Conservation (phyloP, 108 stramenopile species). For the Skeletonema marinoi region DNA sequence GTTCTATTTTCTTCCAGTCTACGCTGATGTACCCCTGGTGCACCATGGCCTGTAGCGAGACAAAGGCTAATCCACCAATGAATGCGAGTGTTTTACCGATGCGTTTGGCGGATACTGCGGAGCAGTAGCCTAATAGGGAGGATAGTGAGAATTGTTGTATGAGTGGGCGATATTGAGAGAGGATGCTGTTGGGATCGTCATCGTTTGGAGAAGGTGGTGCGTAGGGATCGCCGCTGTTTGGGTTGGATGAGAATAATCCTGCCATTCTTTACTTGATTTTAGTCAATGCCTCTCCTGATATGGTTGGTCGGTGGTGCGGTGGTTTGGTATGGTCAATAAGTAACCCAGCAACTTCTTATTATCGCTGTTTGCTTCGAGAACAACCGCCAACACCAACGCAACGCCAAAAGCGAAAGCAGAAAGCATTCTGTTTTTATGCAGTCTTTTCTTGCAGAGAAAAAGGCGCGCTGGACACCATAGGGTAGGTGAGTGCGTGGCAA, state of each 20-base stretch:
- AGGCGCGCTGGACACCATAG: too few relatives aligned
- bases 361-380: too few relatives aligned
- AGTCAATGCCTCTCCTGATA: too few relatives aligned
- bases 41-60: slow-evolving; percentile 70
- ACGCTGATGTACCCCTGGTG: slow-evolving; percentile 79
- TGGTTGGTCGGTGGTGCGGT: too few relatives aligned
- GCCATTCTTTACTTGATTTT: too few relatives aligned
- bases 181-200: neutral
- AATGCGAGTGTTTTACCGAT: slow-evolving; percentile 81
- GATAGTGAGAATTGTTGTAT: slow-evolving; percentile 73
- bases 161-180: slow-evolving; percentile 38
- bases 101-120: slow-evolving; percentile 82
- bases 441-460: too few relatives aligned
- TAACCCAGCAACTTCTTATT: too few relatives aligned
- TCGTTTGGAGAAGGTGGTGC: neutral
- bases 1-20: slow-evolving; percentile 86
- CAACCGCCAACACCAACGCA: too few relatives aligned
- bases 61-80: slow-evolving; percentile 75
- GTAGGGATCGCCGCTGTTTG: slow-evolving; percentile 24
- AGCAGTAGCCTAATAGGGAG: slow-evolving; percentile 85
- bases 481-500: too few relatives aligned
- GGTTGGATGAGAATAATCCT: slow-evolving; percentile 24
- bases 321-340: too few relatives aligned
- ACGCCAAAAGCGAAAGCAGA: too few relatives aligned
- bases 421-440: too few relatives aligned